Conservation (phyloP, 2,329 filamentous ascomycete species). For the Juglanconis sp. region DNA sequence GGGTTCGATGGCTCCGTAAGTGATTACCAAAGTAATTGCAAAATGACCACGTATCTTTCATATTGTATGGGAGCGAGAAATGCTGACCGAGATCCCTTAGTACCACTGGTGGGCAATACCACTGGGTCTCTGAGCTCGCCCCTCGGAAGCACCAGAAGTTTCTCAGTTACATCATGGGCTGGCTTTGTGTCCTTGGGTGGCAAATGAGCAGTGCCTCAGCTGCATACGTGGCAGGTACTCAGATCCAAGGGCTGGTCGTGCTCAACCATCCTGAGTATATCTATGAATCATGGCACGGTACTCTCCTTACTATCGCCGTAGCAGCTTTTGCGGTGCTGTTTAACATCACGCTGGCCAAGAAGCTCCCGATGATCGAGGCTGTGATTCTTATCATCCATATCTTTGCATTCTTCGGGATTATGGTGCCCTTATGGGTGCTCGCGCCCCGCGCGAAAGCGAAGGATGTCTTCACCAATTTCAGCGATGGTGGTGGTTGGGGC, state of each 20-base stretch:
- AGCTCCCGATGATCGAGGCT: slow-evolving; percentile 41
- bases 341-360: slow-evolving; percentile 39
- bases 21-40: too few species aligned
- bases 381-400: slow-evolving; percentile 42
- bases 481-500: slow-evolving; percentile 30
- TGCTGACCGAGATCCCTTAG: slow-evolving; percentile 47
- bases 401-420: slow-evolving; percentile 39
- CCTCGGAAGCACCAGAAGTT: slow-evolving; percentile 46
- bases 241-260: slow-evolving; percentile 27
- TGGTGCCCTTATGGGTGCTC: slow-evolving; percentile 36
- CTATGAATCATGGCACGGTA: too few species aligned
- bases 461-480: slow-evolving; percentile 30
- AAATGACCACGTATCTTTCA: too few species aligned
- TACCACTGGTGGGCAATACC: slow-evolving; percentile 36
- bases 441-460: slow-evolving; percentile 25
- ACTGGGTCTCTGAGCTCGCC: slow-evolving; percentile 23
- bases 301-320: too few species aligned
- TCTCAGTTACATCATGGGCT: slow-evolving; percentile 50
- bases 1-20: slow-evolving; percentile 34
- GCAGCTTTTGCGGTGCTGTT: slow-evolving; percentile 35
- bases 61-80: too few species aligned
- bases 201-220: slow-evolving; percentile 37
- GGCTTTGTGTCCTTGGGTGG: slow-evolving; percentile 46
- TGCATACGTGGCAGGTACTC: slow-evolving; percentile 40
- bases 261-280: too few species aligned